A percentile compares a stretch with the other conserved stretches of the same genome.
Conservation (phyloP, 306 rosid genomes). For the Potentilla sterilis region DNA sequence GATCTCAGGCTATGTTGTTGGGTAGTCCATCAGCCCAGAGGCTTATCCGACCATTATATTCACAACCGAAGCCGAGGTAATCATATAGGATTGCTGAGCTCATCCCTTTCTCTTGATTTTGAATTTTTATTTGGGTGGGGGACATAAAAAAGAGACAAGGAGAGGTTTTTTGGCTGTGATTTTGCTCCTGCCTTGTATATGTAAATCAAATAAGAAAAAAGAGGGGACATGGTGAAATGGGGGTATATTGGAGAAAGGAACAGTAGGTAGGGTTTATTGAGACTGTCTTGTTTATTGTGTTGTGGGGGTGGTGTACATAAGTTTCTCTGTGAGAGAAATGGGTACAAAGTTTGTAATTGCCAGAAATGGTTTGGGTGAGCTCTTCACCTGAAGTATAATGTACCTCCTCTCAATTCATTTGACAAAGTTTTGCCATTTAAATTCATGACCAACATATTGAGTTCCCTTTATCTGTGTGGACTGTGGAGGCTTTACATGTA, state of each 20-base stretch:
- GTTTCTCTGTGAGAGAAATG: conserved; percentile 47
- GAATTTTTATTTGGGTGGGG: conserved; percentile 31
- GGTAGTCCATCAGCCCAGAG: conserved; percentile 86
- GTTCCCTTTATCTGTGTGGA: not conserved
- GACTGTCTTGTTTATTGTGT: conserved; percentile 48
- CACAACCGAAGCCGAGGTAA: conserved; percentile 87
- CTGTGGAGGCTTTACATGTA: not conserved
- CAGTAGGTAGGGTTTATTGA: conserved; percentile 46
- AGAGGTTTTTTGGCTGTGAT: conserved; percentile 52
- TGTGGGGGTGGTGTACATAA: conserved; percentile 75
- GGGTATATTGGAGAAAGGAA: conserved; percentile 40
- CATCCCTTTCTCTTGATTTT: conserved; percentile 27
- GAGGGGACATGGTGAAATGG: conserved; percentile 43
- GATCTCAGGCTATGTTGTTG: conserved; percentile 78
- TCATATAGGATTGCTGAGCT: conserved; percentile 33
- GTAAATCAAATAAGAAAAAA: conserved; percentile 71
- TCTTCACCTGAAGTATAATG: conserved; percentile 45
- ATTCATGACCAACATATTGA: not conserved
- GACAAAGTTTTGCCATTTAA: conserved; percentile 20
- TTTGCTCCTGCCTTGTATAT: conserved; percentile 57
- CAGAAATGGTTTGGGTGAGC: conserved; percentile 39
- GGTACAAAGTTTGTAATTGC: conserved; percentile 47
- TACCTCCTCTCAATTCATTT: conserved; percentile 54
- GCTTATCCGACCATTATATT: conserved; percentile 70
- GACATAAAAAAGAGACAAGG: conserved; percentile 39